A percentile compares a stretch with the other conserved stretches of the same genome.
These are phyloP conservation scores for Elongisporangium anandrum DNA, from an alignment of 352 stramenopile genomes.

Conservation along the genomic window DNA sequence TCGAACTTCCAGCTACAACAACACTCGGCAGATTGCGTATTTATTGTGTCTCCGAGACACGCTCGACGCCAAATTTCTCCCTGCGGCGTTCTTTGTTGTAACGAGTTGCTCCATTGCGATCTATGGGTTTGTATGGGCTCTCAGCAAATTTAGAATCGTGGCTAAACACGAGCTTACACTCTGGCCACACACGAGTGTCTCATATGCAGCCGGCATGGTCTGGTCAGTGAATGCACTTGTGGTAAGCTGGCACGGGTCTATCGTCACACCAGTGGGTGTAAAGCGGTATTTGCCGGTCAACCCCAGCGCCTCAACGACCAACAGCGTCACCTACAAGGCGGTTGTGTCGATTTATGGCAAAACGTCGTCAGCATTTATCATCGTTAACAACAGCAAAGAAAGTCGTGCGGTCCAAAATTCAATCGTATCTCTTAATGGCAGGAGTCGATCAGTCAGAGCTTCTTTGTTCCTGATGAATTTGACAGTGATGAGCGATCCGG, in stretches of 20 bases:
- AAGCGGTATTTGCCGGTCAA: not conserved
- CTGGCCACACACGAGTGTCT: not conserved
- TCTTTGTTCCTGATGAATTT: not conserved
- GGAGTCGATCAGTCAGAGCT: not conserved
- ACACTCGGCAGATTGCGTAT: conserved; percentile 2
- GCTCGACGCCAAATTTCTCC: conserved; percentile 3
- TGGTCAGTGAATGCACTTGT: not conserved
- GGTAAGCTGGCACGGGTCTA: not conserved
- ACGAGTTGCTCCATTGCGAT: not conserved
- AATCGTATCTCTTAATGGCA: not conserved
- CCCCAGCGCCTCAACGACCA: not conserved
- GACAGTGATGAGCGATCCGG: not conserved
- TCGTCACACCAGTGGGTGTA: not conserved
- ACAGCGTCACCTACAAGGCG: not conserved
- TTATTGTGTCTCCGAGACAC: not conserved
- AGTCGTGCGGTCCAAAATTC: not conserved
- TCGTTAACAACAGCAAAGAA: not conserved
- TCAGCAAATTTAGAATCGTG: not conserved
- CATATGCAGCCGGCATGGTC: not conserved
- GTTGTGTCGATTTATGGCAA: not conserved
- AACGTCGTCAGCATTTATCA: not conserved
- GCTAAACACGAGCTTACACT: not conserved
- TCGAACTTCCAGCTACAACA: conserved; percentile 1
- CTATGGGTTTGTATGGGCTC: not conserved
- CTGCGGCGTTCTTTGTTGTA: not conserved